phyloP scores from a whole-genome alignment of 2,329 filamentous ascomycete genomes.

The Rutstroemia sp. region DNA sequence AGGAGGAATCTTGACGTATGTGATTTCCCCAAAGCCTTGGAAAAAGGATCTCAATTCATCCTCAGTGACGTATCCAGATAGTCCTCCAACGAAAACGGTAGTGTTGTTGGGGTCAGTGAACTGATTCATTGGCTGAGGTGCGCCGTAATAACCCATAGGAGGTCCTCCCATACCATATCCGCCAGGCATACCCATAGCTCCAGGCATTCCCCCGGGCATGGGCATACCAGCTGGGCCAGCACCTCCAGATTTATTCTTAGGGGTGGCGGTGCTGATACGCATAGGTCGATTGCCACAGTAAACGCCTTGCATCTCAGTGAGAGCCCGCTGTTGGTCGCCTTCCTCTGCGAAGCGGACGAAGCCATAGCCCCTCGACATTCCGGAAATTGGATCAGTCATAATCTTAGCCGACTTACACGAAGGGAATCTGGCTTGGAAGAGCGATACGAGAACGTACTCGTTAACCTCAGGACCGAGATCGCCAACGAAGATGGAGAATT shows the following conservation, averaged over 20 bases:
- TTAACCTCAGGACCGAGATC: conserved; percentile 98
- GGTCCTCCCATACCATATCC: conserved; percentile 60
- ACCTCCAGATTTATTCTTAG: conserved; percentile 71
- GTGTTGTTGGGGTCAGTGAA: conserved; percentile 99
- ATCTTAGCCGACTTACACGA: conserved; percentile 99
- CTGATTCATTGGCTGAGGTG: conserved; percentile 89
- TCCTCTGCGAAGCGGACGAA: conserved; percentile 97
- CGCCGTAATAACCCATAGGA: conserved; percentile 59
- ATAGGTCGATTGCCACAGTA: conserved; percentile 98
- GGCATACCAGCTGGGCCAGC: conserved; percentile 46
- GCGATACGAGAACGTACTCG: conserved; percentile 92
- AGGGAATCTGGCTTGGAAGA: conserved; percentile 93
- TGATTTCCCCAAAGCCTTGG: conserved; percentile 98
- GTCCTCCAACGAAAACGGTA: conserved; percentile 93
- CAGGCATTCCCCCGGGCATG: conserved; percentile 40
- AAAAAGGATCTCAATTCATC: conserved; percentile 99
- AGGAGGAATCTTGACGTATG: conserved; percentile 98
- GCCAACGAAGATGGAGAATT: conserved; percentile 96
- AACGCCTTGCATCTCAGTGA: conserved; percentile 97
- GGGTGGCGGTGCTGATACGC: conserved; percentile 95
- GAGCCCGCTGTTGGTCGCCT: conserved; percentile 88
- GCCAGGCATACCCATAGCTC: conserved; percentile 38
- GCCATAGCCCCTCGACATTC: conserved; percentile 94
- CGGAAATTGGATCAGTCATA: conserved; percentile 97
- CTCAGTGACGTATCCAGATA: conserved; percentile 97